Base-by-base conservation (phyloP, 805 yeast genomes). In the Saccharomycopsis lassenensis region DNA sequence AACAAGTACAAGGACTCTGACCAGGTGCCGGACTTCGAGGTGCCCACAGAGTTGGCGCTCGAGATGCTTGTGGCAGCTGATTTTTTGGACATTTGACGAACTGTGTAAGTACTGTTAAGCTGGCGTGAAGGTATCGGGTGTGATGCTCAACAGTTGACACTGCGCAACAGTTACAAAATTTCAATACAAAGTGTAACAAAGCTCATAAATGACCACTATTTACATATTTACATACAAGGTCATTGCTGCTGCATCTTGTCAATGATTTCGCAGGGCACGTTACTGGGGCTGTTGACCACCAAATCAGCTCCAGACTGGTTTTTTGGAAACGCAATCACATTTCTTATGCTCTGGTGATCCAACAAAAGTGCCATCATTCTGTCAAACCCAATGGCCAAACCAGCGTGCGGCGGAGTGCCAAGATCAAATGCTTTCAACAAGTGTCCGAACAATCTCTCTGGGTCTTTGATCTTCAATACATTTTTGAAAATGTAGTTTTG, bases 371-470 rank as follows among this genome's bases (percentile, higher is more conserved):
- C 91, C 49, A 93, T 77, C 64, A 91, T 62, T 44, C 99, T 63
- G 54, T 91, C 99, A 47, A 91, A 82, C 0, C 98, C 99, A 24
- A 91, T 64, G 0, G 98, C 99, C 25, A 91, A 63, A 0, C 99
- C 99, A 2, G 96, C 95, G 58, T 91, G 99, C 1, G 99, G 99
- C 1, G 99, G 99, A 51, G 97, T 85, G 1, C 98, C 98, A 59
- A 81, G 73, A 17, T 71, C 72, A 37, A 91, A 70, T 0, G 95
- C 95, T 27, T 65, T 62, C 22, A 91, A 62, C 27, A 91, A 62
- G 57, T 91, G 99, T 0, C 95, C 94, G 61, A 91, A 91, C 6
- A 85, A 60, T 24, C 54, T 52, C 30, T 76, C 66, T 19, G 82
- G 69, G 44, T 83, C 59, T 1, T 51, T 33, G 8, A 91, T 77